phyloP scores from a whole-genome alignment of 2,329 filamentous ascomycete species.

The Fusarium avenaceum region DNA sequence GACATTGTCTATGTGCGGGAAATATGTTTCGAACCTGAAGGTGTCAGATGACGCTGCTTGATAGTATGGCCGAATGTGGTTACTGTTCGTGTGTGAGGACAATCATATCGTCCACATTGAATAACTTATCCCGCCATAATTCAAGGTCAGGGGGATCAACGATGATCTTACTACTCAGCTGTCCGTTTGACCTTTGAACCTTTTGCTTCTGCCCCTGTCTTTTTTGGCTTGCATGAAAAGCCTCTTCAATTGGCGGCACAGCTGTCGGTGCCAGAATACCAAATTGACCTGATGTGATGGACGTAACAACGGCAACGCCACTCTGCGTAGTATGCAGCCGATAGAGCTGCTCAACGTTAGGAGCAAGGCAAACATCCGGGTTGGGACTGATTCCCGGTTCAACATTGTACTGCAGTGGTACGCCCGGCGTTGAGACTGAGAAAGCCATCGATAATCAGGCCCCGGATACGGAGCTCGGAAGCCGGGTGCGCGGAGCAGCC shows the following conservation, averaged over 20 bases:
- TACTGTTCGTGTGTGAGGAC: slow-evolving; percentile 81
- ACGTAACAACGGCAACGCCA: slow-evolving; percentile 2
- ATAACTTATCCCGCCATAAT: slow-evolving; percentile 78
- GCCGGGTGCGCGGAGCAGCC: slow-evolving; percentile 34
- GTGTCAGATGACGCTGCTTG: slow-evolving; percentile 1
- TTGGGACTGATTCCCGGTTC: slow-evolving; percentile 33
- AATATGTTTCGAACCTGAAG: slow-evolving; percentile 80
- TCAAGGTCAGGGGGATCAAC: slow-evolving; percentile 76
- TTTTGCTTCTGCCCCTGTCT: slow-evolving; percentile 3
- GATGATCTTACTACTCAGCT: slow-evolving; percentile 69
- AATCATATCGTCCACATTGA: slow-evolving; percentile 80
- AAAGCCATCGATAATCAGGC: slow-evolving; percentile 24
- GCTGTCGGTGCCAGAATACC: slow-evolving; percentile 59
- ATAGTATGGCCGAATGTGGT: background rate
- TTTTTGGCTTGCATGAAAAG: slow-evolving; percentile 12
- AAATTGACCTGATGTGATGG: slow-evolving; percentile 56
- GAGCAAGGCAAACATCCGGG: slow-evolving; percentile 34
- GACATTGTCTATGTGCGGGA: slow-evolving; percentile 86
- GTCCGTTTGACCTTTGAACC: slow-evolving; percentile 59
- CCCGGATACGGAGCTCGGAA: slow-evolving; percentile 24
- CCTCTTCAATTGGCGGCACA: slow-evolving; percentile 20
- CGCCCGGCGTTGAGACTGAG: slow-evolving; percentile 28
- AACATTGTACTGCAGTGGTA: slow-evolving; percentile 29
- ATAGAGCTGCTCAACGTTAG: slow-evolving; percentile 39
- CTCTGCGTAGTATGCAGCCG: slow-evolving; percentile 21